phyloP scores from a whole-genome alignment of 345 rosid species.

The Linum trigynum region DNA sequence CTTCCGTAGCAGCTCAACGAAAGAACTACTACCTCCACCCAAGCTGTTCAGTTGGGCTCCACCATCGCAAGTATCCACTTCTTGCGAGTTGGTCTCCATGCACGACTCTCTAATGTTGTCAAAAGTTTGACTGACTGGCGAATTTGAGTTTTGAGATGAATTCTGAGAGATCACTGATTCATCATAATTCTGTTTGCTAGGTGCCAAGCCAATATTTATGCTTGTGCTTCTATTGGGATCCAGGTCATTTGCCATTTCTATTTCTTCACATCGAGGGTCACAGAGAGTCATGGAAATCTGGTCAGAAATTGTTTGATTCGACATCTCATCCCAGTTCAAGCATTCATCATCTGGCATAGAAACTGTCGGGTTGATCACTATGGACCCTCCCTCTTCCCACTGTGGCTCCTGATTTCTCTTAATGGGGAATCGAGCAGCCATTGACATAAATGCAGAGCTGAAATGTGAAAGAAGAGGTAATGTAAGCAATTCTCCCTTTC shows the following conservation, averaged over 20 bases:
- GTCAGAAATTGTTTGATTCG: constrained; percentile 20
- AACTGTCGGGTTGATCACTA: constrained; percentile 29
- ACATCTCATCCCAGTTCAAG: constrained; percentile 34
- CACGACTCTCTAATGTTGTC: constrained; percentile 40
- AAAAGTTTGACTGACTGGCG: constrained; percentile 29
- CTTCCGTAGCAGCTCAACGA: constrained; percentile 44
- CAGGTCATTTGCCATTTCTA: constrained; percentile 35
- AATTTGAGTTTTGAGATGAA: constrained; percentile 45
- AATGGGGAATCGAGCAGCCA: constrained; percentile 73
- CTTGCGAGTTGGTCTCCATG: constrained; percentile 40
- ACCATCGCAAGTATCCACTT: constrained; percentile 17
- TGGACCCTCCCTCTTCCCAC: constrained; percentile 31
- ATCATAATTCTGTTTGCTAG: constrained; percentile 15
- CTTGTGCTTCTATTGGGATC: constrained; percentile 35
- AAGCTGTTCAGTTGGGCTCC: constrained; percentile 16
- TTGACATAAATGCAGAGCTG: constrained; percentile 95
- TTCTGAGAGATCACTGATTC: constrained; percentile 40
- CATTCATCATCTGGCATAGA: constrained; percentile 34
- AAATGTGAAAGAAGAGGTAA: constrained; percentile 20
- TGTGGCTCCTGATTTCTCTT: constrained; percentile 20
- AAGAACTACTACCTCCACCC: constrained; percentile 23
- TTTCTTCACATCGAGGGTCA: constrained; percentile 25
- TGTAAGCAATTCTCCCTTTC: constrained; percentile 8
- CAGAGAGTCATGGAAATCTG: constrained; percentile 30
- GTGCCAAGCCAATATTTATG: constrained; percentile 25